Evolutionary conservation across 352 stramenopile genomes (phyloP), one percentile per base, ranked within the genome.

Genomic region (Peronospora destructor): DNA sequence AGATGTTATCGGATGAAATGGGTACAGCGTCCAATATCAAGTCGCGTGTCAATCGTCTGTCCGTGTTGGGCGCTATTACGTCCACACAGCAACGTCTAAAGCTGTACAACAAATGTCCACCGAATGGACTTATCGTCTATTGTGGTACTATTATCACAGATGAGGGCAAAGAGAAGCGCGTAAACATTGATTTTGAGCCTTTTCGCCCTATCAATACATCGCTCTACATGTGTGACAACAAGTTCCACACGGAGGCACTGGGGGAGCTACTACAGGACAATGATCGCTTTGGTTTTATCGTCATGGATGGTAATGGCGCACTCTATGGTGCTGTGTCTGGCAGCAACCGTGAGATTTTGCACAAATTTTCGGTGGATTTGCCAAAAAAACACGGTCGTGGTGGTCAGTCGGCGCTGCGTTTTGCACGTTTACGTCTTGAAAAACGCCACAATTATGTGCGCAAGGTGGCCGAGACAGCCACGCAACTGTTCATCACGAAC

Each of bases 201-300:
- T 99, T 99, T 84, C 98, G 98, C 68, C 91, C 96, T 21, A 99
- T 99, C 83, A 99, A 99, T 74, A 99, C 97, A 54, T 99, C 95
- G 47, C 80, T 99, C 12, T 99, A 99, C 76, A 94, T 99, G 62
- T 99, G 97, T 71, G 97, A 99, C 80, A 99, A 99, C 86, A 99
- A 99, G 65, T 99, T 99, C 74, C 95, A 99, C 80, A 98, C 95
- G 16, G 96, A 99, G 56, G 94, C 97, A 37, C 73, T 99, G 7
- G 90, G 97, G 42, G 96, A 99, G 55, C 74, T 99, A 28, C 75
- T 99, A 23, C 95, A 99, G 68, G 96, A 99, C 73, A 97, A 99
- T 69, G 95, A 99, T 63, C 91, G 85, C 43, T 99, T 99, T 69
- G 97, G 96, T 1, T 99, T 99, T 67, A 98, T 99, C 62, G 71